These are phyloP conservation scores for Trametes punicea DNA, from an alignment of 768 basidiomycete species.

Conservation along the genomic window DNA sequence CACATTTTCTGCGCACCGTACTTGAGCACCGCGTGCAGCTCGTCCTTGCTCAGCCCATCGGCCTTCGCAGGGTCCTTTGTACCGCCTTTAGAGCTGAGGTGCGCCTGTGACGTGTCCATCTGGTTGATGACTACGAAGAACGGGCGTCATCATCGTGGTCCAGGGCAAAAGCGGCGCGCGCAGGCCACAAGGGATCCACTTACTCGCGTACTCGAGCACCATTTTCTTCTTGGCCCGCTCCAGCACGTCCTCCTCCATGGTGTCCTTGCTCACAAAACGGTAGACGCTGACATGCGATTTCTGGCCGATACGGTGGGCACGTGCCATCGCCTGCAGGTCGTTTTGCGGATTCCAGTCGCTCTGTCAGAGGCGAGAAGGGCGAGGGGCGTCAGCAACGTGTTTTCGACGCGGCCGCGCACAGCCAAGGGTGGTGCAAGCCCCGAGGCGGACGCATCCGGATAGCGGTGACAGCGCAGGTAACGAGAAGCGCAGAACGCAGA, in stretches of 20 bases:
- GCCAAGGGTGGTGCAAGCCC: constrained; percentile 6
- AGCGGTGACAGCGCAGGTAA: constrained; percentile 11
- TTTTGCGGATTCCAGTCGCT: constrained; percentile 99
- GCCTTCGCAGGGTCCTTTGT: constrained; percentile 71
- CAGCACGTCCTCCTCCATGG: constrained; percentile 98
- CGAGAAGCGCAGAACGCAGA: not conserved
- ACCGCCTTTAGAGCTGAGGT: constrained; percentile 78
- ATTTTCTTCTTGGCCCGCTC: constrained; percentile 99
- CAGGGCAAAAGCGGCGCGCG: not conserved
- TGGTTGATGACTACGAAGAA: constrained; percentile 86
- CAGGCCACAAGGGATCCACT: constrained; percentile 35
- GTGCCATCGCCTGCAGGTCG: constrained; percentile 98
- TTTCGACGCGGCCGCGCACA: constrained; percentile 13
- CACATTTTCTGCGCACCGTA: constrained; percentile 98
- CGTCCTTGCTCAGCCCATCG: constrained; percentile 90
- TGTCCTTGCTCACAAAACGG: constrained; percentile 97
- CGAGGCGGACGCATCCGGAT: constrained; percentile 13
- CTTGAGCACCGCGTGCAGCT: constrained; percentile 95
- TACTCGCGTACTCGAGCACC: constrained; percentile 99
- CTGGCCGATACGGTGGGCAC: constrained; percentile 98
- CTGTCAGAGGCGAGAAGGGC: constrained; percentile 37
- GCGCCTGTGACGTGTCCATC: constrained; percentile 98
- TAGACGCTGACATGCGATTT: constrained; percentile 99
- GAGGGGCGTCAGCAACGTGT: constrained; percentile 25
- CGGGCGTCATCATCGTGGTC: constrained; percentile 6